Evolutionary conservation across 768 basidiomycete genomes (phyloP).

Genomic region (Naganishia vishniacii): DNA sequence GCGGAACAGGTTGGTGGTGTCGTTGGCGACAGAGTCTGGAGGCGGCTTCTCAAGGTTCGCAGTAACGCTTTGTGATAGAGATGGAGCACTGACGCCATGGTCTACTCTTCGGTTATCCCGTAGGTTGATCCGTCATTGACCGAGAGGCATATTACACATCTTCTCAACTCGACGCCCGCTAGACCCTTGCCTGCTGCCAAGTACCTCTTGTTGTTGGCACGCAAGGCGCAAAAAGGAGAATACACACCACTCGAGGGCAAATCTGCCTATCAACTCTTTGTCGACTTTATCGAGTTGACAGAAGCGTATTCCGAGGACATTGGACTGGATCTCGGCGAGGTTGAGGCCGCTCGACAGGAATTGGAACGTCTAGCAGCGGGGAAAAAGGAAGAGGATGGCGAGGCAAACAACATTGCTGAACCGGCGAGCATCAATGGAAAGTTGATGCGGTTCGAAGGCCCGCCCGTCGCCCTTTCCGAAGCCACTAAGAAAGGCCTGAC

Average conservation of each 20-base stretch:
- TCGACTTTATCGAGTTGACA: slow-evolving; percentile 84
- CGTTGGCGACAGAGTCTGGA: slow-evolving; percentile 59
- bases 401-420: slow-evolving; percentile 42
- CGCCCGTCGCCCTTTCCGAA: slow-evolving; percentile 54
- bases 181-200: slow-evolving; percentile 92
- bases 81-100: too few relatives aligned
- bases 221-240: slow-evolving; percentile 73
- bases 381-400: slow-evolving; percentile 47
- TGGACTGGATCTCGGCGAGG: slow-evolving; percentile 66
- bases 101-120: too few relatives aligned
- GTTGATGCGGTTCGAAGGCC: slow-evolving; percentile 67
- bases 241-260: slow-evolving; percentile 87
- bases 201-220: slow-evolving; percentile 71
- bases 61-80: background rate
- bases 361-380: slow-evolving; percentile 46
- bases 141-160: slow-evolving; percentile 49
- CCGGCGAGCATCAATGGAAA: slow-evolving; percentile 57
- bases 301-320: slow-evolving; percentile 88
- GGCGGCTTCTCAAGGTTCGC: slow-evolving; percentile 79
- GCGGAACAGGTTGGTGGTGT: slow-evolving; percentile 73
- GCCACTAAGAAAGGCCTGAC: slow-evolving; percentile 50
- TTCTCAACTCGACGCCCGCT: slow-evolving; percentile 62
- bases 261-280: slow-evolving; percentile 87
- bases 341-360: slow-evolving; percentile 50
- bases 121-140: slow-evolving; percentile 50